phyloP scores from a whole-genome alignment of 2,329 filamentous ascomycete genomes.

The Colletotrichum sp. region DNA sequence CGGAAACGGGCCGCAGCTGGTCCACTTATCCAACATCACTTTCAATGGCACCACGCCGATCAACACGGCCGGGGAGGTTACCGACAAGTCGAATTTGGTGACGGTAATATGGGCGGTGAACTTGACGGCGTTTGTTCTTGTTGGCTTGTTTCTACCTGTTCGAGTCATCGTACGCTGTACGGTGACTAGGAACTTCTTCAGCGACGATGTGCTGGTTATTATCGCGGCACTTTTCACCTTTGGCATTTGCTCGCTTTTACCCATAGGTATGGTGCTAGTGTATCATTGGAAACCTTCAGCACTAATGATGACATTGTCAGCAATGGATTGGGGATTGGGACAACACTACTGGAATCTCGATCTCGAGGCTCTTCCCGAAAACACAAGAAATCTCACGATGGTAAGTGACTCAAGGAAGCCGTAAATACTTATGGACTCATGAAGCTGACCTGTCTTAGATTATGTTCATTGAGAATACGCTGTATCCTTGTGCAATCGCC shows the following conservation, averaged over 20 bases:
- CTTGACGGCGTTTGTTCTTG: conserved; percentile 13
- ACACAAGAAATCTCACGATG: not conserved
- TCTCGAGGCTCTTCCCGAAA: not conserved
- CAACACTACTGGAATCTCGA: conserved; percentile 12
- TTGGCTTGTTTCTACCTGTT: conserved; percentile 2
- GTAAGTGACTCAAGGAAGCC: no score
- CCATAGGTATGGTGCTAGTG: not conserved
- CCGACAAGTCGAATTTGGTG: not conserved
- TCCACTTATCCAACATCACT: not conserved
- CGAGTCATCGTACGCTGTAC: conserved; percentile 15
- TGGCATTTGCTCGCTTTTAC: conserved; percentile 7
- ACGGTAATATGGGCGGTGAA: conserved; percentile 12
- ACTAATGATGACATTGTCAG: not conserved
- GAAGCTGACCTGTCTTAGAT: not conserved
- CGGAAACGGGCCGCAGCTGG: not conserved
- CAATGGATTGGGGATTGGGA: conserved; percentile 9
- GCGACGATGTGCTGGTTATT: conserved; percentile 16
- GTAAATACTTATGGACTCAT: no score
- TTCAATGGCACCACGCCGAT: not conserved
- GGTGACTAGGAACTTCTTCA: conserved; percentile 11
- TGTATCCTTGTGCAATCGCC: conserved; percentile 6
- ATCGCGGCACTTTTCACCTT: conserved; percentile 17
- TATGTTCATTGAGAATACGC: conserved; percentile 3
- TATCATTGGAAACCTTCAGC: fast-evolving
- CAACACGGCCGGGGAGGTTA: not conserved